Conservation (phyloP, 331 rosid species). For the Quercus tomentella region DNA sequence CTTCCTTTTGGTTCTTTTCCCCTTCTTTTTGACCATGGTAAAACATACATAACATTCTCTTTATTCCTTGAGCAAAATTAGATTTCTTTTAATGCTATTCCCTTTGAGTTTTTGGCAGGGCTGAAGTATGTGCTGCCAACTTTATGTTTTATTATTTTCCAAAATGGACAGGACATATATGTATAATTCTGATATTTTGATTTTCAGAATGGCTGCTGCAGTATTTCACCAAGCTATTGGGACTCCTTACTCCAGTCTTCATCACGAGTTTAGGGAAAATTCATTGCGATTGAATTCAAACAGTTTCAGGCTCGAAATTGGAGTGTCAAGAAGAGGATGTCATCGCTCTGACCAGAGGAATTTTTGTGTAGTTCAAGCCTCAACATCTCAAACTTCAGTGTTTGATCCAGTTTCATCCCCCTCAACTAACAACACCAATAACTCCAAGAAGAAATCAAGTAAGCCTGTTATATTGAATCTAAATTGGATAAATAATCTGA, state of each 20-base stretch:
- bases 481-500: background rate
- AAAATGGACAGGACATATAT: background rate
- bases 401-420: constrained; percentile 63
- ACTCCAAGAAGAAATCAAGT: constrained; percentile 73
- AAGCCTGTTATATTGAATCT: constrained; percentile 17
- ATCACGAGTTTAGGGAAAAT: constrained; percentile 32
- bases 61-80: background rate
- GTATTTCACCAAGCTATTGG: constrained; percentile 59
- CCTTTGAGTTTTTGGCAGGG: background rate
- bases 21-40: background rate
- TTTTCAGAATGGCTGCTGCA: constrained; percentile 80
- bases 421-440: constrained; percentile 43
- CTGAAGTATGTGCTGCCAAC: background rate
- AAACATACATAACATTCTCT: background rate
- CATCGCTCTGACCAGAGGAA: constrained; percentile 23
- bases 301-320: constrained; percentile 41
- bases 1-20: background rate
- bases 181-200: background rate
- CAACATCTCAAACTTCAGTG: constrained; percentile 63
- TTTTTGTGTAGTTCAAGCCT: constrained; percentile 44
- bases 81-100: background rate
- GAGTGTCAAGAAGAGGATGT: constrained; percentile 39
- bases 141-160: background rate
- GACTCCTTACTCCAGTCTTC: constrained; percentile 30
- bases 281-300: constrained; percentile 40